Conservation (phyloP, 306 rosid species). For the Ormosia semicastrata region DNA sequence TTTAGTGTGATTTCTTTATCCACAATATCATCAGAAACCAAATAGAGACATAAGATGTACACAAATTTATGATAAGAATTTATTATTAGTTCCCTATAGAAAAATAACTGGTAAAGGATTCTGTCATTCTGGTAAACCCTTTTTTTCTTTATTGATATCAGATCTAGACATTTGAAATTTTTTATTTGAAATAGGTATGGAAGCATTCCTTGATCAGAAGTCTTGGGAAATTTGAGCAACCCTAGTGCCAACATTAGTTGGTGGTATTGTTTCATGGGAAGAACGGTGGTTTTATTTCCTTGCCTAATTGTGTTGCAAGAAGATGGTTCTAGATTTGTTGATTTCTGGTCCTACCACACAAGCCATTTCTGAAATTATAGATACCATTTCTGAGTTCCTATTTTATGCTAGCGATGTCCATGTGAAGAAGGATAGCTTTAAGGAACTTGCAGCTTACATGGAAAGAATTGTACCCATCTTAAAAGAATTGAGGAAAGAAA, state of each 20-base stretch:
- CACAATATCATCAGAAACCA: not conserved
- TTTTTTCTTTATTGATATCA: slow-evolving; percentile 21
- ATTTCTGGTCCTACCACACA: slow-evolving; percentile 49
- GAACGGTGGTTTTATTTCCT: slow-evolving; percentile 30
- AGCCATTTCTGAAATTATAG: slow-evolving; percentile 51
- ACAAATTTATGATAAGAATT: not conserved
- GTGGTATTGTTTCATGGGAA: slow-evolving; percentile 37
- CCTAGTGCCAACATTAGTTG: not conserved
- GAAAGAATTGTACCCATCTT: slow-evolving; percentile 65
- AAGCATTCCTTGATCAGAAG: slow-evolving; percentile 30
- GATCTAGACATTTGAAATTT: slow-evolving; percentile 33
- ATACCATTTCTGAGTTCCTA: slow-evolving; percentile 47
- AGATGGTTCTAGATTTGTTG: slow-evolving; percentile 47
- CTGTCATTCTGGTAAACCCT: slow-evolving; percentile 11
- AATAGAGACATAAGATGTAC: not conserved
- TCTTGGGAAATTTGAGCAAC: not conserved
- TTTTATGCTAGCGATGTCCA: slow-evolving; percentile 46
- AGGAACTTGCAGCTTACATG: slow-evolving; percentile 60
- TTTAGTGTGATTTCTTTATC: not conserved
- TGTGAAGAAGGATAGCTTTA: slow-evolving; percentile 66
- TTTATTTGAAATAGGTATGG: slow-evolving; percentile 22
- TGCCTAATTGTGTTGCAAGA: slow-evolving; percentile 39
- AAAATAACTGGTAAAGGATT: slow-evolving; percentile 13
- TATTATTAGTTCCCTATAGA: not conserved
- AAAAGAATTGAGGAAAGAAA: slow-evolving; percentile 52